phyloP scores from a whole-genome alignment of 306 rosid species.

The Lathyrus tuberosus region DNA sequence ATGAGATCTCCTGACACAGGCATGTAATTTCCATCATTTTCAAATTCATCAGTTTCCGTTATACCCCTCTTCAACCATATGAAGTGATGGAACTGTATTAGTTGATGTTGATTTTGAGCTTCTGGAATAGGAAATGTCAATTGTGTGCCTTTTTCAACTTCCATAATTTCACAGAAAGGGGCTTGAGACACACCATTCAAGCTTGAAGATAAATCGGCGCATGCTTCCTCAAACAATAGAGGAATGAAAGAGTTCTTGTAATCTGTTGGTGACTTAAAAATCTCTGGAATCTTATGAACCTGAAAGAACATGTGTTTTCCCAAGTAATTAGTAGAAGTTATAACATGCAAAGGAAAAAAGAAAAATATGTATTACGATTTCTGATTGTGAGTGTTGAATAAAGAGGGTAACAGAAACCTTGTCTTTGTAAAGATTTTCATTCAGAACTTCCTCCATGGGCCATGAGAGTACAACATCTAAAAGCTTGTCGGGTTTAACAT shows the following conservation, averaged over 20 bases:
- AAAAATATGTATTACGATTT: too few relatives aligned
- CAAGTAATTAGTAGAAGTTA: neutral
- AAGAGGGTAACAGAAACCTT: too few relatives aligned
- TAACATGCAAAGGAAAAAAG: neutral
- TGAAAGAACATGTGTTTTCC: neutral
- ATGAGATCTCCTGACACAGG: conserved; percentile 50
- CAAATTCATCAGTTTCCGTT: neutral
- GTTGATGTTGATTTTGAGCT: neutral
- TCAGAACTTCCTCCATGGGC: neutral
- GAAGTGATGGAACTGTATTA: neutral
- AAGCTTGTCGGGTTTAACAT: too few relatives aligned
- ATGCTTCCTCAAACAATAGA: conserved; percentile 53
- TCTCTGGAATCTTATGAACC: conserved; percentile 30
- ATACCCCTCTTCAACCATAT: neutral
- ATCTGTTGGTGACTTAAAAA: neutral
- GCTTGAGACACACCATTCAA: conserved; percentile 29
- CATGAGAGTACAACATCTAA: too few relatives aligned
- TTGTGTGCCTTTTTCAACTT: neutral
- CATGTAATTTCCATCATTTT: conserved; percentile 29
- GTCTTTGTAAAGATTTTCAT: too few relatives aligned
- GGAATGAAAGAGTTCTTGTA: conserved; percentile 46
- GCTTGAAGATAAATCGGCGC: conserved; percentile 41
- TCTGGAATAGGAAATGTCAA: neutral
- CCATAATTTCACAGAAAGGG: conserved; percentile 22
- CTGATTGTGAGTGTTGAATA: too few relatives aligned